Conservation (phyloP, 2,329 filamentous ascomycete species). For the Botrytis fragariae region DNA sequence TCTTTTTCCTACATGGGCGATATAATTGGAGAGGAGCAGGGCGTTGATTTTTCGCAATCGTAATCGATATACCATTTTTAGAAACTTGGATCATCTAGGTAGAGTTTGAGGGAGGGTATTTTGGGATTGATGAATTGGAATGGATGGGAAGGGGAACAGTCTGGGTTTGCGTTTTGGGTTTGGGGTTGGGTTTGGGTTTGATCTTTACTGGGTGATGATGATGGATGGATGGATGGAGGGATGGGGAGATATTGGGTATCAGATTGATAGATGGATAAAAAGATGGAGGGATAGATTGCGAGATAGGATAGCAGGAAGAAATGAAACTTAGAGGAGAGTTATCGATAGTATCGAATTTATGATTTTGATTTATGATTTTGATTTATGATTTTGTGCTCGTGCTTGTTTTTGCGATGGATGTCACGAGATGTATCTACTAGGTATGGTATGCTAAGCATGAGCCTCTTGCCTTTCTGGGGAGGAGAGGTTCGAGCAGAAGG, state of each 20-base stretch:
- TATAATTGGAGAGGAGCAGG: no score
- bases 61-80: neutral
- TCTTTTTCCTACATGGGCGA: neutral
- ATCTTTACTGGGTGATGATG: neutral
- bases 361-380: neutral
- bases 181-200: neutral
- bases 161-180: neutral
- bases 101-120: no score
- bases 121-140: no score
- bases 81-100: neutral
- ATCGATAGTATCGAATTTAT: neutral
- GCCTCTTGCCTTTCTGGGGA: no score
- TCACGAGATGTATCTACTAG: no score
- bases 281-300: no score
- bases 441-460: no score
- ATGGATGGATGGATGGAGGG: no score
- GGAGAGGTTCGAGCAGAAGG: no score
- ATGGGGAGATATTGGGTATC: neutral
- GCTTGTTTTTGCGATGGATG: no score
- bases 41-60: neutral
- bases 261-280: neutral
- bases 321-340: neutral
- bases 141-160: neutral
- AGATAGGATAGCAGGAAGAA: neutral
- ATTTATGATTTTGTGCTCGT: no score